These are phyloP conservation scores for Mercurialis annua DNA, from an alignment of 345 rosid genomes.

Conservation along the genomic window DNA sequence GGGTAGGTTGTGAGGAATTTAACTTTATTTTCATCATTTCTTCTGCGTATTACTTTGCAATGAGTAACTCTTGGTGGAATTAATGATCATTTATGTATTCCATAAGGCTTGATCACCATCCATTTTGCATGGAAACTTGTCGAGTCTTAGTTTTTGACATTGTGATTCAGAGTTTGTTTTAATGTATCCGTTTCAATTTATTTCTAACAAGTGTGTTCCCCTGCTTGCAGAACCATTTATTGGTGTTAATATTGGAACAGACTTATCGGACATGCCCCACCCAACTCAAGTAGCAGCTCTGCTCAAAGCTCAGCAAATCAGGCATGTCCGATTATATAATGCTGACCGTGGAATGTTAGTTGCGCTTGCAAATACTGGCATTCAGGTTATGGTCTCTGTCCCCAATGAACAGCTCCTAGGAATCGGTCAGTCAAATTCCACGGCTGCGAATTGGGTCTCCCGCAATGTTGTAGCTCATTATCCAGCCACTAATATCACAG, in stretches of 20 bases:
- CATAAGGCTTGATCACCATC: too few species aligned
- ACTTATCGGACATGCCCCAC: constrained; percentile 86
- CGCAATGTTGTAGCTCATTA: constrained; percentile 76
- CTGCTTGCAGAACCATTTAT: constrained; percentile 41
- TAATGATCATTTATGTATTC: too few species aligned
- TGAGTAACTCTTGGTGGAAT: too few species aligned
- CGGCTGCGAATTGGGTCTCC: constrained; percentile 97
- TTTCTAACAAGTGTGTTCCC: background rate
- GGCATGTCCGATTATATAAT: constrained; percentile 75
- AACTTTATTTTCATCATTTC: too few species aligned
- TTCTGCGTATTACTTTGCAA: too few species aligned
- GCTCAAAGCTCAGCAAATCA: constrained; percentile 77
- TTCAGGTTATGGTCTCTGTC: constrained; percentile 80
- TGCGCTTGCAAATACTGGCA: constrained; percentile 85
- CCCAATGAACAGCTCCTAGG: constrained; percentile 95
- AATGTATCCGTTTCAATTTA: too few species aligned
- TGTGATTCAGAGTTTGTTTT: too few species aligned
- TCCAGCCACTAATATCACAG: constrained; percentile 93
- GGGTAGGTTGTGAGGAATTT: too few species aligned
- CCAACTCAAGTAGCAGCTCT: constrained; percentile 89
- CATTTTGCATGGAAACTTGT: too few species aligned
- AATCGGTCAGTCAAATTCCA: constrained; percentile 94
- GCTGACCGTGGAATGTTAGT: constrained; percentile 81
- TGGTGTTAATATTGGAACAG: constrained; percentile 91
- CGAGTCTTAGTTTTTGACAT: too few species aligned